phyloP scores from a whole-genome alignment of 306 rosid genomes.

The Casuarina cunninghamiana region DNA sequence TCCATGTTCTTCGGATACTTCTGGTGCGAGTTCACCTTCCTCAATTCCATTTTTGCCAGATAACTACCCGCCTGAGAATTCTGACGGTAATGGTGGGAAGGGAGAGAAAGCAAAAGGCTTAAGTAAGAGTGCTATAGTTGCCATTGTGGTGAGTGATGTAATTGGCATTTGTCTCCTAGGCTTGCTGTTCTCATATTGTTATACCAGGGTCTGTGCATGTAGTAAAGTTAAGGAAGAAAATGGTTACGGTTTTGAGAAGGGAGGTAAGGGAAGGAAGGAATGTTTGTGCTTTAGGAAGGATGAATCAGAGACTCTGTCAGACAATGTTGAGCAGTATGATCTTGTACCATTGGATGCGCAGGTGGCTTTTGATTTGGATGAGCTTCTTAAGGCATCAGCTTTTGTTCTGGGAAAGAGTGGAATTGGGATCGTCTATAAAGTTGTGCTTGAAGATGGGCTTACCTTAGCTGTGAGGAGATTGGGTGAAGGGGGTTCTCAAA shows the following conservation, averaged over 20 bases:
- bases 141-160: slow-evolving; percentile 75
- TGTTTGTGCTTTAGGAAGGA: slow-evolving; percentile 81
- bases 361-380: slow-evolving; percentile 90
- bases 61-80: slow-evolving; percentile 44
- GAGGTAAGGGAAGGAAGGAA: slow-evolving; percentile 56
- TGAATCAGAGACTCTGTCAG: slow-evolving; percentile 72
- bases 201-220: slow-evolving; percentile 65
- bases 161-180: slow-evolving; percentile 89
- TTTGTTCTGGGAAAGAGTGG: slow-evolving; percentile 95
- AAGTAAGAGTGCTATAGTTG: slow-evolving; percentile 68
- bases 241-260: slow-evolving; percentile 42
- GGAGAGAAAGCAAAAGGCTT: slow-evolving; percentile 58
- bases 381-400: slow-evolving; percentile 98
- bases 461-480: slow-evolving; percentile 89
- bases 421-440: slow-evolving; percentile 93
- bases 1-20: slow-evolving; percentile 62
- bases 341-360: slow-evolving; percentile 81
- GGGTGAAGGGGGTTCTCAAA: slow-evolving; percentile 99
- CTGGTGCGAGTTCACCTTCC: slow-evolving; percentile 60
- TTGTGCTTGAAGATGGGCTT: slow-evolving; percentile 92
- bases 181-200: slow-evolving; percentile 79
- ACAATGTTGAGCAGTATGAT: slow-evolving; percentile 81
- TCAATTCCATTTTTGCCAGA: slow-evolving; percentile 72
- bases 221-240: slow-evolving; percentile 50
- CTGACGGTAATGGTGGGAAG: slow-evolving; percentile 33